These are phyloP conservation scores for Diplodia corticola DNA, from an alignment of 2,329 filamentous ascomycete species.

Conservation along the genomic window DNA sequence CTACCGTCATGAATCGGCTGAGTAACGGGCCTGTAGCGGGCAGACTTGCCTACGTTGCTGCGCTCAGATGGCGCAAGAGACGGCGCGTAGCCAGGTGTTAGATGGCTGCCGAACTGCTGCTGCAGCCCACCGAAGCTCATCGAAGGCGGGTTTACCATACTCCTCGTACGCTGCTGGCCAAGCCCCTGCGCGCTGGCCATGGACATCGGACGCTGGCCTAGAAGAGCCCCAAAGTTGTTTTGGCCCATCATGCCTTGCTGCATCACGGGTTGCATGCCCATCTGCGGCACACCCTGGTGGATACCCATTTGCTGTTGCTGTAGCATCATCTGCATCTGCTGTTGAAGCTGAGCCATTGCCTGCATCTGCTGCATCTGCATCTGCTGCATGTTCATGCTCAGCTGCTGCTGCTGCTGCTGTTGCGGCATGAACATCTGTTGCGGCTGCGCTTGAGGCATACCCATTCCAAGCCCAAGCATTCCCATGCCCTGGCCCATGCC, in stretches of 20 bases:
- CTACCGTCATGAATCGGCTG: constrained; percentile 23
- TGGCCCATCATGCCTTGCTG: constrained; percentile 49
- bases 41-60: constrained; percentile 87
- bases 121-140: constrained; percentile 80
- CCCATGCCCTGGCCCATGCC: constrained; percentile 6
- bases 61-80: constrained; percentile 95
- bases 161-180: constrained; percentile 19
- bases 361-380: constrained; percentile 26
- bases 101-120: constrained; percentile 26
- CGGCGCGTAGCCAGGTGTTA: constrained; percentile 66
- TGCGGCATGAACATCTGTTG: constrained; percentile 20
- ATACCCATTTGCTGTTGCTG: constrained; percentile 70
- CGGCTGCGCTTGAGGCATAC: constrained; percentile 11
- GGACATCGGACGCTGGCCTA: constrained; percentile 48
- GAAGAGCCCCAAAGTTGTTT: constrained; percentile 21
- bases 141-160: constrained; percentile 35
- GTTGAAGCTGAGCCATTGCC: constrained; percentile 25
- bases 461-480: constrained; percentile 24
- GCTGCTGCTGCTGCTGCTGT: constrained; percentile 2
- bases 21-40: constrained; percentile 87
- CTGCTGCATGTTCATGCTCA: constrained; percentile 19
- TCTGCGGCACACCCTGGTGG: constrained; percentile 30
- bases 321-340: constrained; percentile 53
- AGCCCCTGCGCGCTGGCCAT: constrained; percentile 34
- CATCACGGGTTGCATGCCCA: constrained; percentile 36